Conservation (phyloP, 2,329 filamentous ascomycete species). For the Beauveria brongniartii region DNA sequence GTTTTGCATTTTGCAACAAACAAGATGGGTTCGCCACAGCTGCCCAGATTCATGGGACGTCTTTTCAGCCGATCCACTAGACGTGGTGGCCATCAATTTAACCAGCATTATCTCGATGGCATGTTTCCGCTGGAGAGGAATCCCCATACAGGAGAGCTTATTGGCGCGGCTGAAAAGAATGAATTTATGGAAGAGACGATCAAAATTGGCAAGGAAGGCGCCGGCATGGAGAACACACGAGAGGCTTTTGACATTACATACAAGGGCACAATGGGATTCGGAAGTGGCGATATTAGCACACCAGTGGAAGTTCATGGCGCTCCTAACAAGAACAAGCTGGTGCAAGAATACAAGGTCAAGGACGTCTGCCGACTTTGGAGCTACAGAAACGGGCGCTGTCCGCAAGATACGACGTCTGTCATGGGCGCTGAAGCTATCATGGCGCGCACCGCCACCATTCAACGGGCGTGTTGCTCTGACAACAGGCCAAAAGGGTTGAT, state of each 20-base stretch:
- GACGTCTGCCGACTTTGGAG: slow-evolving; percentile 55
- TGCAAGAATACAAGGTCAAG: slow-evolving; percentile 41
- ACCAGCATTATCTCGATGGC: slow-evolving; percentile 53
- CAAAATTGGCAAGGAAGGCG: slow-evolving; percentile 34
- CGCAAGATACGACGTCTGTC: slow-evolving; percentile 33
- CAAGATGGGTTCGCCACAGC: slow-evolving; percentile 28
- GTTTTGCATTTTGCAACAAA: slow-evolving; percentile 59
- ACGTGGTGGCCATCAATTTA: slow-evolving; percentile 49
- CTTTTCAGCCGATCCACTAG: slow-evolving; percentile 48
- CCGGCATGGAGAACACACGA: slow-evolving; percentile 34
- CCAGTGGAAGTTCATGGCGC: slow-evolving; percentile 32
- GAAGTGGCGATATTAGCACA: slow-evolving; percentile 24
- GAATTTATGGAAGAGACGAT: slow-evolving; percentile 55
- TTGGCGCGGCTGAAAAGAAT: slow-evolving; percentile 39
- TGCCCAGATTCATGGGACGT: slow-evolving; percentile 53
- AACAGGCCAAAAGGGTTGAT: neutral
- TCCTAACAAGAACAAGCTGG: slow-evolving; percentile 19
- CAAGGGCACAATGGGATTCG: slow-evolving; percentile 32
- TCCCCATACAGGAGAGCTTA: slow-evolving; percentile 30
- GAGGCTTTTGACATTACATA: slow-evolving; percentile 42
- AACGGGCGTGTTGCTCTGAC: slow-evolving; percentile 8
- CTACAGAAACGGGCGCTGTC: slow-evolving; percentile 52
- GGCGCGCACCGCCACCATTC: slow-evolving; percentile 32
- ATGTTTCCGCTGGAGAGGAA: slow-evolving; percentile 49
- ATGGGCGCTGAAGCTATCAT: slow-evolving; percentile 28